Base-by-base conservation (phyloP, 164 flowering plant species). In the Chimonanthus salicifolius region DNA sequence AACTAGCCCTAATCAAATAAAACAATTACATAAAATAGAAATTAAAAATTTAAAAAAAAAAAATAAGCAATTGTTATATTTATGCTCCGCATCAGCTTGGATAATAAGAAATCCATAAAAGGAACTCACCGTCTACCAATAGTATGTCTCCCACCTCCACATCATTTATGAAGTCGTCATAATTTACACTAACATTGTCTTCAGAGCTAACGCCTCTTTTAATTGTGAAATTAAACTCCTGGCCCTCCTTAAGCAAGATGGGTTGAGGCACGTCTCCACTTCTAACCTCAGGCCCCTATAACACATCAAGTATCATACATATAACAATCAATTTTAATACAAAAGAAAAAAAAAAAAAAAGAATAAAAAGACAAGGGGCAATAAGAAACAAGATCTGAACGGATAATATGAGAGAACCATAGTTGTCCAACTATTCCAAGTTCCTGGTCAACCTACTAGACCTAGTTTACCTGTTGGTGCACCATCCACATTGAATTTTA, bases 251-350 rank as follows among this genome's bases (percentile, higher is more conserved):
- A n/a, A 95, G 90, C 75, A 81, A 3, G 66, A 95, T 90, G 58
- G 98, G 97, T 75, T 89, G 87, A 69, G 98, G 92, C 46, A 93
- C 89, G 82, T 95, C 98, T 71, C 99, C 99, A 81, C 99, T 95
- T 85, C 99, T 85, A 71, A 93, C 99, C 85, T 95, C 99, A 74
- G 99, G 99, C 67, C 99, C 99, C 99, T 94, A 74, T 62, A 81
- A 47, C 48, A 80, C 47, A n/a, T 8, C 44, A 69, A 51, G 60
- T 47, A 49, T 13, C 15, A 51, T 43, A 68, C 66, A 64, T 48
- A 33, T 5, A 74, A 69, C 16, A 20, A 66, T 45, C 60, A 15
- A 13, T 58, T 15, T 18, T 5, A 21, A 49, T 50, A 43, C n/a
- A 10, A 49, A n/a, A 21, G 45, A 8, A 20, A 69, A 58, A 43